A percentile compares a stretch with the other conserved stretches of the same genome.
Conservation (phyloP, 768 basidiomycete species). For the Leccinum rimulosum region DNA sequence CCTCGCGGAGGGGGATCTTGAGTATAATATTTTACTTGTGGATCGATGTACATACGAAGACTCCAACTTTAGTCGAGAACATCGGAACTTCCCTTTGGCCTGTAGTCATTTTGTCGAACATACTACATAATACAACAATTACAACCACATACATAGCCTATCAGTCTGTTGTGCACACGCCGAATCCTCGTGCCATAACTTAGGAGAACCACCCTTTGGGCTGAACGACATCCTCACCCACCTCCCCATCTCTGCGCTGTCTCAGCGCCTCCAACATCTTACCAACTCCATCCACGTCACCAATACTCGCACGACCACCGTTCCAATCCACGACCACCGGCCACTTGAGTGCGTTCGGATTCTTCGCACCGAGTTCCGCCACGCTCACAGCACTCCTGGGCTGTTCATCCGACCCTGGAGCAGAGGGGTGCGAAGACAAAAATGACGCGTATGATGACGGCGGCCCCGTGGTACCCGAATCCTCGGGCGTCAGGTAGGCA, state of each 20-base stretch:
- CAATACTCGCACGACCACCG: slow-evolving; percentile 60
- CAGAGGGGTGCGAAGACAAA: slow-evolving; percentile 61
- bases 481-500: slow-evolving; percentile 44
- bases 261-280: slow-evolving; percentile 62
- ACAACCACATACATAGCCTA: no score
- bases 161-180: neutral
- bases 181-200: neutral
- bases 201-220: slow-evolving; percentile 58
- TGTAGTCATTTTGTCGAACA: neutral
- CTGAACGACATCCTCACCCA: slow-evolving; percentile 36
- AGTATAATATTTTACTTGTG: no score
- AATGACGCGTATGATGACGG: slow-evolving; percentile 35
- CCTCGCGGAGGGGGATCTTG: no score
- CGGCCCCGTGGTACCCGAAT: slow-evolving; percentile 31
- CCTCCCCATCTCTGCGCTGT: slow-evolving; percentile 67
- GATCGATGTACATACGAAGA: no score
- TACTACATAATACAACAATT: neutral
- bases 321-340: slow-evolving; percentile 81
- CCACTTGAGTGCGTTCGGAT: slow-evolving; percentile 68
- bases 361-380: slow-evolving; percentile 47
- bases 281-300: slow-evolving; percentile 69
- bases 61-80: neutral
- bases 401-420: slow-evolving; percentile 34
- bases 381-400: slow-evolving; percentile 46
- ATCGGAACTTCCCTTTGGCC: neutral